Base-by-base conservation (phyloP, 768 basidiomycete genomes). In the Termitomyces sp. region DNA sequence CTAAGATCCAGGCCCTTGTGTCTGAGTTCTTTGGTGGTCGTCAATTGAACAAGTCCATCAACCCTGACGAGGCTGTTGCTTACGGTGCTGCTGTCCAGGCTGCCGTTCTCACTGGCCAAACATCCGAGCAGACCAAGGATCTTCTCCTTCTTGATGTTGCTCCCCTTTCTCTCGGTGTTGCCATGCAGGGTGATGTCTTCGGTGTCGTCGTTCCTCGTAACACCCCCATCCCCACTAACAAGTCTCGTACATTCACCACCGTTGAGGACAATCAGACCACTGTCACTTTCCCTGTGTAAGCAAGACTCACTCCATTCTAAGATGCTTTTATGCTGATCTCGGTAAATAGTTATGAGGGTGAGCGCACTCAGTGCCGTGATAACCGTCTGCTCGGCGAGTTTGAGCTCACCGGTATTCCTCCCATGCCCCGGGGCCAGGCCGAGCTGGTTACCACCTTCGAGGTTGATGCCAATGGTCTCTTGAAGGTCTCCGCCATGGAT, bases 181-280 rank as follows among this genome's bases (percentile, higher is more conserved):
- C 97, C 73, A 99, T 99, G 97, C 97, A 99, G 75, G 97, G 97
- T 69, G 97, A 99, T 72, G 92, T 99, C 71, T 99, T 99, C 74
- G 97, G 97, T 80, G 90, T 98, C 61, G 97, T 99, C 68, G 94
- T 99, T 66, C 96, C 96, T 70, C 91, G 97, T 66, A 99, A 99
- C 83, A 98, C 97, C 63, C 94, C 96, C 67, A 98, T 99, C 74
- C 97, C 97, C 56, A 94, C 96, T 72, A 98, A 95, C 86, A 99
- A 98, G 80, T 95, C 94, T 39, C 84, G 97, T 70, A 91, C 91
- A 50, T 99, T 99, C 84, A 99, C 97, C 65, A 99, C 97, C 54
- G 97, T 99, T 62, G 97, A 99, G 84, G 97, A 99, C 82, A 99
- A 98, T 83, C 97, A 98, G 78, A 99, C 97, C 60, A 96, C 92